Evolutionary conservation across 2,329 filamentous ascomycete species (phyloP).

Genomic region (Fusarium equiseti): DNA sequence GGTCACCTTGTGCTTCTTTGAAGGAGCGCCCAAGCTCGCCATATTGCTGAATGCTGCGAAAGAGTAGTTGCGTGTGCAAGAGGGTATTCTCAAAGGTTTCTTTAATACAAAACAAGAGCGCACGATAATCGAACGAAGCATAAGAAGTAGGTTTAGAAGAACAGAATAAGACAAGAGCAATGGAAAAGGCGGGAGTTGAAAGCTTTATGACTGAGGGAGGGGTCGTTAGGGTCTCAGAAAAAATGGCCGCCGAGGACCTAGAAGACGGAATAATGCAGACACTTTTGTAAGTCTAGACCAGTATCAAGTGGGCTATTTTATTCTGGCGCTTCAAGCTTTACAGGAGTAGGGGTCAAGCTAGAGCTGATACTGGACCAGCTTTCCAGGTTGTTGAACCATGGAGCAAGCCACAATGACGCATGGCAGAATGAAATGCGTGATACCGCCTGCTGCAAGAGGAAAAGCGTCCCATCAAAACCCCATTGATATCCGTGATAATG

Average conservation of each 20-base stretch:
- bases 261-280: not conserved
- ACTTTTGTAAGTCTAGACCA: not conserved
- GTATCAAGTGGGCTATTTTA: not conserved
- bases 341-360: slow-evolving; percentile 4
- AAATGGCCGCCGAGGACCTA: not conserved
- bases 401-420: slow-evolving; percentile 49
- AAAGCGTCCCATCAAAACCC: slow-evolving; percentile 48
- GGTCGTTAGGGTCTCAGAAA: slow-evolving; percentile 16
- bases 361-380: slow-evolving; percentile 41
- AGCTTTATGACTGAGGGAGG: slow-evolving; percentile 42
- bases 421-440: slow-evolving; percentile 41
- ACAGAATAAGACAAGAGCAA: not conserved
- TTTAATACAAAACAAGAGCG: slow-evolving; percentile 29
- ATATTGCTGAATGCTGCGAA: slow-evolving; percentile 48
- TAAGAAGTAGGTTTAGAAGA: slow-evolving; percentile 23
- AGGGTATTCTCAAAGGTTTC: slow-evolving; percentile 29
- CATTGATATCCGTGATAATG: slow-evolving; percentile 40
- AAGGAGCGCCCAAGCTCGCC: slow-evolving; percentile 60
- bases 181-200: slow-evolving; percentile 10
- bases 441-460: slow-evolving; percentile 44
- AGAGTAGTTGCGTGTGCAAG: slow-evolving; percentile 33
- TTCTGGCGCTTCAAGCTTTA: not conserved
- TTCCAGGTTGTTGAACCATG: slow-evolving; percentile 48
- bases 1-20: slow-evolving; percentile 90
- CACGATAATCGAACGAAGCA: slow-evolving; percentile 42